phyloP scores from a whole-genome alignment of 495 filamentous ascomycete species.

The Glonium stellatum region DNA sequence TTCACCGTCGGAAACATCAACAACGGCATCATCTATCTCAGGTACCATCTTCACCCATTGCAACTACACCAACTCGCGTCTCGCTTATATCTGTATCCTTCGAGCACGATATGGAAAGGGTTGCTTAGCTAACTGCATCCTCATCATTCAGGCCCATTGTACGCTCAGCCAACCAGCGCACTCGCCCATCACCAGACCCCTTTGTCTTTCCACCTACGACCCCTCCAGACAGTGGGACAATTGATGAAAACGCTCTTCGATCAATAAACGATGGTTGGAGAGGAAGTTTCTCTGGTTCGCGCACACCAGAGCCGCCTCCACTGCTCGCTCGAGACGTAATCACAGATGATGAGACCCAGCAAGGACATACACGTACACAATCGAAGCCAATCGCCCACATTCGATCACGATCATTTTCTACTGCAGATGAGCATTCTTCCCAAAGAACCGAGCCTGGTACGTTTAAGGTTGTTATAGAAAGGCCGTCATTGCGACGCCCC shows the following conservation, averaged over 20 bases:
- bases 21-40: constrained; percentile 87
- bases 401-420: constrained; percentile 58
- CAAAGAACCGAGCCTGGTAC: constrained; percentile 56
- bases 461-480: constrained; percentile 80
- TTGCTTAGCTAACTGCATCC: constrained; percentile 9
- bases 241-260: constrained; percentile 42
- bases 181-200: constrained; percentile 46
- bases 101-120: neutral
- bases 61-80: neutral
- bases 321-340: constrained; percentile 11
- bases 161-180: constrained; percentile 51
- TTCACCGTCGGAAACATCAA: constrained; percentile 93
- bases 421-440: constrained; percentile 38
- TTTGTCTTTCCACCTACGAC: constrained; percentile 52
- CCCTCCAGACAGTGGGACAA: constrained; percentile 49
- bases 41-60: constrained; percentile 49
- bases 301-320: constrained; percentile 11
- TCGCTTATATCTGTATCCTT: neutral
- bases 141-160: constrained; percentile 49
- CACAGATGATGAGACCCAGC: constrained; percentile 7
- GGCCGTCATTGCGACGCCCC: constrained; percentile 53
- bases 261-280: constrained; percentile 38
- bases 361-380: constrained; percentile 2
- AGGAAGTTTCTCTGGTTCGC: constrained; percentile 39
- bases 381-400: constrained; percentile 38